A percentile compares a stretch with the other conserved stretches of the same genome.
Conservation (phyloP, 208 protist genomes). For the Trypanosoma lewisi region DNA sequence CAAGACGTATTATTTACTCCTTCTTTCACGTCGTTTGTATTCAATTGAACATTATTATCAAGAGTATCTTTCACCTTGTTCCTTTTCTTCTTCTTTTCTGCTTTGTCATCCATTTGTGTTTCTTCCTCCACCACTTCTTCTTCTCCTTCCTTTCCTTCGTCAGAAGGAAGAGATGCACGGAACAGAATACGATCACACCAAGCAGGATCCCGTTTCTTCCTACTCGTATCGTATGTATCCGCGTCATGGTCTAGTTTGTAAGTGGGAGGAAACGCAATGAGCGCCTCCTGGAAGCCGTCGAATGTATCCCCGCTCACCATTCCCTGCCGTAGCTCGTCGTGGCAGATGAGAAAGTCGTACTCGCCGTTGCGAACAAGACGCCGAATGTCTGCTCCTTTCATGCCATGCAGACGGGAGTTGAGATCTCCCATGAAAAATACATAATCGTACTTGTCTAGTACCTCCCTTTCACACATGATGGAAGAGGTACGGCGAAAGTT, state of each 20-base stretch:
- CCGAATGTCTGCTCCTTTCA: conserved; percentile 37
- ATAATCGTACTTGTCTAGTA: conserved; percentile 87
- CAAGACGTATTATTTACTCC: not conserved
- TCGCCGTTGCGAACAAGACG: conserved; percentile 28
- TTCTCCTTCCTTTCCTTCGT: not conserved
- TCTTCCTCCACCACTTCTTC: not conserved
- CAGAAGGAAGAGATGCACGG: conserved; percentile 36
- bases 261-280: conserved; percentile 88
- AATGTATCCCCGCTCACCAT: conserved; percentile 77
- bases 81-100: too few species aligned
- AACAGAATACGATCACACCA: conserved; percentile 92
- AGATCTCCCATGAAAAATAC: conserved; percentile 93
- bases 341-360: conserved; percentile 58
- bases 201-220: conserved; percentile 78
- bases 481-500: conserved; percentile 24
- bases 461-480: conserved; percentile 32
- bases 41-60: not conserved
- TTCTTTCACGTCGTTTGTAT: not conserved
- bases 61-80: not conserved
- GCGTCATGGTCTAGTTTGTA: conserved; percentile 88
- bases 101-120: too few species aligned
- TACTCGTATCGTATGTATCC: conserved; percentile 77
- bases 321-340: conserved; percentile 80
- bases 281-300: conserved; percentile 86
- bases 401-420: conserved; percentile 87